Evolutionary conservation across 768 basidiomycete genomes (phyloP).

Genomic region (Tricholoma bakamatsutake): DNA sequence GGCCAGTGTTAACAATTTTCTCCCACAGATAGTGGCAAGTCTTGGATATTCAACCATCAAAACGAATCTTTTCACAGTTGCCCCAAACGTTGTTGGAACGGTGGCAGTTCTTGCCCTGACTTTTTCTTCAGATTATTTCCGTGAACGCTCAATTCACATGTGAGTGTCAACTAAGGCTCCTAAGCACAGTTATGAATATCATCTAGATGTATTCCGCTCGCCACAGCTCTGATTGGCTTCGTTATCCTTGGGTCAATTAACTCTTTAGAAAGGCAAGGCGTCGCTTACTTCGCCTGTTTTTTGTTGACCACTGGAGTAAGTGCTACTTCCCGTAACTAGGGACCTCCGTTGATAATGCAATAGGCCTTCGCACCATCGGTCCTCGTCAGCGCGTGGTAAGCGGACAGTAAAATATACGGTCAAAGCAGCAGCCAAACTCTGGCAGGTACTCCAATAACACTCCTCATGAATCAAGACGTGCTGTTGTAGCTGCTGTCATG

Average conservation of each 20-base stretch:
- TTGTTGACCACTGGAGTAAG: constrained; percentile 43
- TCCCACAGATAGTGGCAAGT: constrained; percentile 42
- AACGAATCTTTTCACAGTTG: constrained; percentile 49
- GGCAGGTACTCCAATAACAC: constrained; percentile 44
- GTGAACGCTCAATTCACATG: constrained; percentile 41
- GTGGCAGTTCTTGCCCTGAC: constrained; percentile 39
- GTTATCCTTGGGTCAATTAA: constrained; percentile 42
- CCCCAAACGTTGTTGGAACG: constrained; percentile 45
- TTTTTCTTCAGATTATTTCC: constrained; percentile 46
- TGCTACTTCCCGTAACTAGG: neutral
- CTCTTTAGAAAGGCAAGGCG: constrained; percentile 29
- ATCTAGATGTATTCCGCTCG: constrained; percentile 35
- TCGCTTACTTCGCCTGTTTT: constrained; percentile 53
- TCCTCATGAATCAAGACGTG: constrained; percentile 40
- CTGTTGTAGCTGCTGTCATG: constrained; percentile 48
- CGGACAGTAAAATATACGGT: neutral
- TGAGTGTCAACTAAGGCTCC: neutral
- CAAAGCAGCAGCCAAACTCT: neutral
- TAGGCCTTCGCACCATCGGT: constrained; percentile 45
- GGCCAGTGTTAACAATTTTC: constrained; percentile 48
- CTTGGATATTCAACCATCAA: constrained; percentile 42
- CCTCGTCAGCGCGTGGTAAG: constrained; percentile 36
- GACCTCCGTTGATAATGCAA: neutral
- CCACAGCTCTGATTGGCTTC: constrained; percentile 34
- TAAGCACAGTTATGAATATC: neutral